Evolutionary conservation across 345 rosid species (phyloP), one percentile per base, ranked within the genome.

Genomic region (Lepidium didymum): DNA sequence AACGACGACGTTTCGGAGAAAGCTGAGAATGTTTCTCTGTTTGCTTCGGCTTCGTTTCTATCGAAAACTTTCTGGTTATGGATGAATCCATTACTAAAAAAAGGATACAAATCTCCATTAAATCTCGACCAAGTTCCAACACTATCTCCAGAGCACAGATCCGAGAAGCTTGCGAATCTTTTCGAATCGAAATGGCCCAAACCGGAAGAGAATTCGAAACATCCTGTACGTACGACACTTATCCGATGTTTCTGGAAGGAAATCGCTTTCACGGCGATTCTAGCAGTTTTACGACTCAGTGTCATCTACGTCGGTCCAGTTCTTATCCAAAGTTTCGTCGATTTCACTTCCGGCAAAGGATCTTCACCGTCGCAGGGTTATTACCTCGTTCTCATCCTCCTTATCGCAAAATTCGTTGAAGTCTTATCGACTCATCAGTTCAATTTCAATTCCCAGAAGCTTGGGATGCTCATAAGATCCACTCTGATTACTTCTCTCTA

Each of bases 61-160:
- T 90, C 97, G 7, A 90, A 82, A 69, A 71, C 94, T 34, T 90
- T 93, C 65, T 93, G 94, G 98, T 3, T 93, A 31, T 93, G 97
- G 98, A 87, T 93, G 89, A 93, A 88, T 79, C 97, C 98, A 2
- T 73, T 93, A 29, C 80, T 93, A 7, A 80, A 76, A 21, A 87
- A 84, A 81, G 98, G 97, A 45, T 93, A 88, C 74, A 76, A 83
- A 68, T 80, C 97, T 27, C 92, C 98, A n/a, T 75, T 93, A n/a
- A 88, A 71, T 46, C 75, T 85, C 5, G 85, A 84, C 1, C 96
- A 93, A 3, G 78, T 93, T 29, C 98, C 98, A 1, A 73, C 82
- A 4, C 89, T 93, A 15, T 88, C 96, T 0, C 95, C 87, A 0
- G 83, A 85, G 54, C 96, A 93, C 64, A 74, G 82, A 72, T 96